Conservation (phyloP, 306 rosid genomes). For the Cucurbita moschata region DNA sequence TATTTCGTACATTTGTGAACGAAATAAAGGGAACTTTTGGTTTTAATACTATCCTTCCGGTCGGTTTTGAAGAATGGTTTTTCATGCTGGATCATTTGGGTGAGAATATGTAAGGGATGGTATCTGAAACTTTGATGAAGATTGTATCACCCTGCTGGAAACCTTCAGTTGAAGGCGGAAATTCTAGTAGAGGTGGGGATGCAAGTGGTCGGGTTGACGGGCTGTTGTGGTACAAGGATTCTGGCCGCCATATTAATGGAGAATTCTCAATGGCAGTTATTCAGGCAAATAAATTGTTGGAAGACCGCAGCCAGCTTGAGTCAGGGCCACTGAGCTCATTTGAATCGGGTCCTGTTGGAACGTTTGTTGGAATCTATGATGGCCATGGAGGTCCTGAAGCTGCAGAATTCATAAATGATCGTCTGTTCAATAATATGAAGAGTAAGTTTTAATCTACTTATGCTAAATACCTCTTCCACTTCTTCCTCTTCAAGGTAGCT, state of each 20-base stretch:
- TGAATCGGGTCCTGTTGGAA: constrained; percentile 48
- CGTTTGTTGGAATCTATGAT: constrained; percentile 85
- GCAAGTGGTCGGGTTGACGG: constrained; percentile 54
- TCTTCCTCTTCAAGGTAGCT: background rate
- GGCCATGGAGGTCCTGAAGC: constrained; percentile 98
- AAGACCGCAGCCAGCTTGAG: constrained; percentile 91
- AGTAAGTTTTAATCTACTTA: constrained; percentile 36
- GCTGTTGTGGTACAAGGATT: constrained; percentile 75
- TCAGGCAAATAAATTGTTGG: constrained; percentile 86
- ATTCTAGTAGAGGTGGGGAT: constrained; percentile 45
- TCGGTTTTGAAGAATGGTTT: constrained; percentile 20
- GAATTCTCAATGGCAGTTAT: constrained; percentile 95
- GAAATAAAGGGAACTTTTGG: constrained; percentile 24
- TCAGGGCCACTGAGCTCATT: constrained; percentile 59
- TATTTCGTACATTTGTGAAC: constrained; percentile 26
- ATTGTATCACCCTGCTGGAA: constrained; percentile 71
- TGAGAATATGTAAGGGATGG: constrained; percentile 91
- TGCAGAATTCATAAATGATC: constrained; percentile 58
- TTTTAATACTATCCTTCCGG: constrained; percentile 19
- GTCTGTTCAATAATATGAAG: constrained; percentile 46
- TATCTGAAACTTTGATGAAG: constrained; percentile 47
- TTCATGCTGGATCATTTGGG: constrained; percentile 44
- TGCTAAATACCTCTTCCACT: background rate
- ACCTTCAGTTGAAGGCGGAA: constrained; percentile 35
- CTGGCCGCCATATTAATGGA: constrained; percentile 54